A percentile compares a stretch with the other conserved stretches of the same genome.
Conservation (phyloP, 495 filamentous ascomycete species). For the Aspergillus affinis region DNA sequence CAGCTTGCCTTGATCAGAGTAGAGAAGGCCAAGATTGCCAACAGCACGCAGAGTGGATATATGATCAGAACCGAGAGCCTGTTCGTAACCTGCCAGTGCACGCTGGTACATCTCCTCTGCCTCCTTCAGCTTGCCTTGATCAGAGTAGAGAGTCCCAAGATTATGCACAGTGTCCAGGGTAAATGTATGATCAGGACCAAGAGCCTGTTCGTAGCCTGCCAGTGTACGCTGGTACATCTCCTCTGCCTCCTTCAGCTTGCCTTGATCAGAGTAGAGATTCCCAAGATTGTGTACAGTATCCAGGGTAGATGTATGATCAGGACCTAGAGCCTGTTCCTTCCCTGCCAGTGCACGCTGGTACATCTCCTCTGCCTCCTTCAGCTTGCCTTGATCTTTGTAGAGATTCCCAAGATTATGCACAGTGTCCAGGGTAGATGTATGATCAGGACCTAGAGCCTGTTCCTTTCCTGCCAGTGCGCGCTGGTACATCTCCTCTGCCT, state of each 20-base stretch:
- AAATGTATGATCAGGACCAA: constrained; percentile 33
- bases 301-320: constrained; percentile 34
- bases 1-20: constrained; percentile 31
- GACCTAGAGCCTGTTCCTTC: constrained; percentile 25
- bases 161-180: constrained; percentile 37
- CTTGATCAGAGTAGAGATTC: constrained; percentile 34
- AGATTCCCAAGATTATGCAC: constrained; percentile 20
- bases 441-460: constrained; percentile 30
- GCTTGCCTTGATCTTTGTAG: constrained; percentile 27
- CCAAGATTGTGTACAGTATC: constrained; percentile 36
- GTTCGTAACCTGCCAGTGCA: constrained; percentile 31
- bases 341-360: constrained; percentile 37
- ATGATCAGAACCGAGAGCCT: constrained; percentile 31
- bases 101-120: constrained; percentile 37
- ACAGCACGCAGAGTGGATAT: constrained; percentile 37
- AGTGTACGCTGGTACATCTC: constrained; percentile 29
- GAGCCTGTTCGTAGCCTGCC: constrained; percentile 33
- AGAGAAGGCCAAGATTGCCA: constrained; percentile 32
- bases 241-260: constrained; percentile 39
- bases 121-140: constrained; percentile 35
- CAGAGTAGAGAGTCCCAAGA: constrained; percentile 25
- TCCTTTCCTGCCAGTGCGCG: constrained; percentile 29
- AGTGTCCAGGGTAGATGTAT: constrained; percentile 1
- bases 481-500: constrained; percentile 39
- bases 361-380: constrained; percentile 34